Conservation (phyloP, 2,329 filamentous ascomycete genomes). For the Cordyceps farinosa region DNA sequence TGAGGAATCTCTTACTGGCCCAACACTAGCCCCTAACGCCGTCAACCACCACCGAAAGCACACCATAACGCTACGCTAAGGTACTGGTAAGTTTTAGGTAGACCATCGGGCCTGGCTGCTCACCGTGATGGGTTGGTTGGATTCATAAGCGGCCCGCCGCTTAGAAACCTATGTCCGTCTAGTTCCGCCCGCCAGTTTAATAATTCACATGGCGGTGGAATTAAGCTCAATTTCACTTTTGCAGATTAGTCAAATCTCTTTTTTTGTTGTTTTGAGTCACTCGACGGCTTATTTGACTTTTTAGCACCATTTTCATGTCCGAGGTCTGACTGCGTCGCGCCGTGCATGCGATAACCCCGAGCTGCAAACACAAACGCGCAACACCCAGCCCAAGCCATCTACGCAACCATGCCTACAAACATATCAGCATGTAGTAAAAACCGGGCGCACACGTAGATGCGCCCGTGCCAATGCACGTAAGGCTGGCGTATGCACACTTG, state of each 20-base stretch:
- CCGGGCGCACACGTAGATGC: neutral
- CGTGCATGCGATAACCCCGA: too few relatives aligned
- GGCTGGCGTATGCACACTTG: neutral
- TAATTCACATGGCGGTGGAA: neutral
- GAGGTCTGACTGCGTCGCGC: too few relatives aligned
- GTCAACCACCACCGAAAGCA: neutral
- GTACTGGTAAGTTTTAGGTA: neutral
- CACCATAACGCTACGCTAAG: slow-evolving; percentile 9
- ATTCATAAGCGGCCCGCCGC: slow-evolving; percentile 7
- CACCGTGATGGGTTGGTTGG: neutral
- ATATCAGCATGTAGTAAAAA: neutral
- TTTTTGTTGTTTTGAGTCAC: neutral
- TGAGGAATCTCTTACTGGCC: neutral
- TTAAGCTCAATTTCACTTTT: neutral
- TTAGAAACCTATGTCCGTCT: slow-evolving; percentile 16
- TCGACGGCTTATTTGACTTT: neutral
- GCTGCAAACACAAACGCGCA: too few relatives aligned
- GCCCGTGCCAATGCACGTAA: neutral
- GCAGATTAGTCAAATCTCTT: neutral
- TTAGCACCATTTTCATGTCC: too few relatives aligned
- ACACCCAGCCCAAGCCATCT: neutral
- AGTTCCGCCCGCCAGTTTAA: neutral
- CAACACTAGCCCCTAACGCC: slow-evolving; percentile 7
- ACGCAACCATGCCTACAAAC: slow-evolving; percentile 10
- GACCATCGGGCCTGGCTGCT: neutral